Evolutionary conservation across 2,329 filamentous ascomycete species (phyloP), one percentile per base, ranked within the genome.

Genomic region (Nakataea oryzae): DNA sequence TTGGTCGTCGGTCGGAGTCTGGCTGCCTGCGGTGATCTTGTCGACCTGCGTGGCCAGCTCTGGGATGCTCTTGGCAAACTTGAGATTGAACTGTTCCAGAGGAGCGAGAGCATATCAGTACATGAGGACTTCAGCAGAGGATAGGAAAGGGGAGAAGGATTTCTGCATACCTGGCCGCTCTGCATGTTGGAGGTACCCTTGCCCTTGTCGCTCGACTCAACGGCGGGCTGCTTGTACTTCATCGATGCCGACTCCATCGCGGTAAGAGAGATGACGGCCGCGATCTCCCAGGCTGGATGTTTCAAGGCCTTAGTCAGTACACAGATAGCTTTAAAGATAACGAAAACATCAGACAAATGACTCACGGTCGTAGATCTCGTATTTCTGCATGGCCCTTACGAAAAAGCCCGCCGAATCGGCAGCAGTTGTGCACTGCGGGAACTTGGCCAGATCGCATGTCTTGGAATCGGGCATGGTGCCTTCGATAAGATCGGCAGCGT

Each of bases 201-300:
- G 4, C 86, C 86, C 0, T 50, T 82, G 78, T 0, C 73, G 70
- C 30, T 75, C 5, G 41, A 47, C 17, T 21, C 17, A 21, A n/a
- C 14, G 67, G 85, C 77, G 74, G 92, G 91, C 72, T 79, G 81
- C 74, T 87, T 90, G 80, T 84, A 93, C 68, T 82, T 79, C 75
- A 93, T 90, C 65, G 86, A 80, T 27, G 63, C 84, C 1, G 83
- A 85, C 76, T 96, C 91, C 70, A 86, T 86, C 13, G 87, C 83
- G 76, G 90, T 88, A 69, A 91, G 78, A 14, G 86, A 79, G 56
- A 95, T 70, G 21, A 93, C 73, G 27, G 86, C 89, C 8, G 90
- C 90, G 70, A 89, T 86, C 67, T 88, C 83, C 27, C 79, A 81
- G 27, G 75, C 41, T 47, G 17, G 17, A 47, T 14, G 6, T 17